A percentile compares a stretch with the other conserved stretches of the same genome.
These are phyloP conservation scores for Flaveria floridana DNA, from an alignment of 140 eudicot genomes.

Conservation along the genomic window DNA sequence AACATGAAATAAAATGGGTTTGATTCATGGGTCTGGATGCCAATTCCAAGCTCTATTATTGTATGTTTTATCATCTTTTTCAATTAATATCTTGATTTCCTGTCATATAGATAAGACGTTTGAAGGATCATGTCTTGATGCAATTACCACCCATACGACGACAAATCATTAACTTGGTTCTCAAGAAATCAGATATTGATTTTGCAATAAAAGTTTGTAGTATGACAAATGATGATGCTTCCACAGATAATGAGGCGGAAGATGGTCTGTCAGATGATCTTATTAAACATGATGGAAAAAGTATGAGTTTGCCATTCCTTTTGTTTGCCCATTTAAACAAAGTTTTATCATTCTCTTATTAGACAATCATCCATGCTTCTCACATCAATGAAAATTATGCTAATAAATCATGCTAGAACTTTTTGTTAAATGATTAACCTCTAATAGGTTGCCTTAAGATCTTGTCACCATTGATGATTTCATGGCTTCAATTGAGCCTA, in stretches of 20 bases:
- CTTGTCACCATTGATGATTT: background rate
- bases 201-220: conserved; percentile 49
- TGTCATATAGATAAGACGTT: conserved; percentile 70
- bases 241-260: conserved; percentile 36
- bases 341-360: conserved; percentile 12
- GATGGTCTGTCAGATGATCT: conserved; percentile 28
- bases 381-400: background rate
- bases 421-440: conserved; percentile 17
- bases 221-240: conserved; percentile 36
- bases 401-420: conserved; percentile 6
- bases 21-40: background rate
- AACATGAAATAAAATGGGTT: conserved; percentile 15
- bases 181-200: conserved; percentile 61
- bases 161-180: conserved; percentile 62
- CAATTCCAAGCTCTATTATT: conserved; percentile 4
- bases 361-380: background rate
- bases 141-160: conserved; percentile 91
- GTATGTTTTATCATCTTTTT: background rate
- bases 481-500: conserved; percentile 11
- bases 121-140: conserved; percentile 79
- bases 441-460: conserved; percentile 19
- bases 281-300: conserved; percentile 36
- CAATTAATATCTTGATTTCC: conserved; percentile 4
- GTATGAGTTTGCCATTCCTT: conserved; percentile 22
- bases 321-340: conserved; percentile 19